phyloP scores from a whole-genome alignment of 768 basidiomycete species.

The Hemileccinum impolitum region DNA sequence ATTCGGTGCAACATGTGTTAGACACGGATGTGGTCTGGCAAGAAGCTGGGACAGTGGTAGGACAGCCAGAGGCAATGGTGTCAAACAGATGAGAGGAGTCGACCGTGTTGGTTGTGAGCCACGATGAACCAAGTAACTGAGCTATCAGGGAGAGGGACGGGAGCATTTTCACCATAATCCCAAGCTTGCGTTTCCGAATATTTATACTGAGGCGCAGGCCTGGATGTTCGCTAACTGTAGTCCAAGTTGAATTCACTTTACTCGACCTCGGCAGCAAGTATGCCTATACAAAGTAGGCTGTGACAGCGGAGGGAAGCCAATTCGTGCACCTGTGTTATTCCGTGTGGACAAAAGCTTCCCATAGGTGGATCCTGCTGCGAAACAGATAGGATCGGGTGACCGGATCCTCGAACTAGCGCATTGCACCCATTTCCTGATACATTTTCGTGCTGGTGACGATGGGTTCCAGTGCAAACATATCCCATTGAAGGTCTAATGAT shows the following conservation, averaged over 20 bases:
- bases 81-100: slow-evolving; percentile 29
- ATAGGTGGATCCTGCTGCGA: neutral
- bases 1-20: slow-evolving; percentile 63
- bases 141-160: slow-evolving; percentile 20
- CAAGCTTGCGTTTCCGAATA: neutral
- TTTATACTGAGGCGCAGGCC: slow-evolving; percentile 1
- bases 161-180: slow-evolving; percentile 9
- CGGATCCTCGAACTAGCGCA: neutral
- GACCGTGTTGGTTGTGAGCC: slow-evolving; percentile 17
- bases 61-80: slow-evolving; percentile 48
- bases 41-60: slow-evolving; percentile 45
- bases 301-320: neutral
- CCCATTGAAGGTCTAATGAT: no score
- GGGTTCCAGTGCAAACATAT: no score
- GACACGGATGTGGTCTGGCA: slow-evolving; percentile 49
- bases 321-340: neutral
- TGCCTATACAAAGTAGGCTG: neutral
- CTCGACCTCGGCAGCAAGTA: neutral
- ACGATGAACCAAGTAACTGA: slow-evolving; percentile 19
- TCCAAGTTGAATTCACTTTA: neutral
- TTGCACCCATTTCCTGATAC: no score
- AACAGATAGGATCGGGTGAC: neutral
- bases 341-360: neutral
- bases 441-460: no score
- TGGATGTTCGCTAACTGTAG: neutral